Evolutionary conservation across 2,329 filamentous ascomycete species (phyloP).

Genomic region (Fusarium nygamai): DNA sequence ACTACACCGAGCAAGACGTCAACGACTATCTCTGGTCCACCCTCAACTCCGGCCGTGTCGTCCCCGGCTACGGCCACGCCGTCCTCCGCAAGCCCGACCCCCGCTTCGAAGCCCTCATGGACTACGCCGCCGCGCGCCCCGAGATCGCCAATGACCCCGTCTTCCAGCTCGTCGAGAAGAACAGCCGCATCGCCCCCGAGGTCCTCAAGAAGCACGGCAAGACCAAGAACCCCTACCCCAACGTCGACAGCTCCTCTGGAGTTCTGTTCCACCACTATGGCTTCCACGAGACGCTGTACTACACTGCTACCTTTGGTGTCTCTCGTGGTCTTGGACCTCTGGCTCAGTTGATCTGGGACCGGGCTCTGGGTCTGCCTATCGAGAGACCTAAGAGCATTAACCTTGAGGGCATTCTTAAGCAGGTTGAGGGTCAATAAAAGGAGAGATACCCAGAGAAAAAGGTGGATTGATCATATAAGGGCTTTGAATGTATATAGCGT

Average conservation of each 20-base stretch:
- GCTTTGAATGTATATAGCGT: slow-evolving; percentile 40
- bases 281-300: slow-evolving; percentile 97
- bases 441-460: slow-evolving; percentile 30
- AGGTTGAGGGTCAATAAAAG: slow-evolving; percentile 60
- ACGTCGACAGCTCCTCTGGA: slow-evolving; percentile 92
- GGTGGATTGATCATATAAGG: slow-evolving; percentile 9
- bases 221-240: slow-evolving; percentile 98
- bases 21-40: slow-evolving; percentile 92
- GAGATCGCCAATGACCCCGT: slow-evolving; percentile 89
- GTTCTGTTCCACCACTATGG: slow-evolving; percentile 98
- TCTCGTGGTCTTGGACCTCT: slow-evolving; percentile 83
- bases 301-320: slow-evolving; percentile 78
- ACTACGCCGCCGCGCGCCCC: slow-evolving; percentile 86
- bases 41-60: slow-evolving; percentile 91
- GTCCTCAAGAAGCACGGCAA: slow-evolving; percentile 96
- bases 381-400: slow-evolving; percentile 99
- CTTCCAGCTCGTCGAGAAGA: slow-evolving; percentile 93
- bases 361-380: slow-evolving; percentile 91
- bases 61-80: slow-evolving; percentile 94
- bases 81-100: slow-evolving; percentile 97
- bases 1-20: slow-evolving; percentile 83
- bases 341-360: slow-evolving; percentile 95
- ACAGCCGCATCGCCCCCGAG: slow-evolving; percentile 87
- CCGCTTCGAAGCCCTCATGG: slow-evolving; percentile 95
- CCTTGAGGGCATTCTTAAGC: slow-evolving; percentile 82